Base-by-base conservation (phyloP, 805 yeast species). In the Monosporozyma yasuniensis region DNA sequence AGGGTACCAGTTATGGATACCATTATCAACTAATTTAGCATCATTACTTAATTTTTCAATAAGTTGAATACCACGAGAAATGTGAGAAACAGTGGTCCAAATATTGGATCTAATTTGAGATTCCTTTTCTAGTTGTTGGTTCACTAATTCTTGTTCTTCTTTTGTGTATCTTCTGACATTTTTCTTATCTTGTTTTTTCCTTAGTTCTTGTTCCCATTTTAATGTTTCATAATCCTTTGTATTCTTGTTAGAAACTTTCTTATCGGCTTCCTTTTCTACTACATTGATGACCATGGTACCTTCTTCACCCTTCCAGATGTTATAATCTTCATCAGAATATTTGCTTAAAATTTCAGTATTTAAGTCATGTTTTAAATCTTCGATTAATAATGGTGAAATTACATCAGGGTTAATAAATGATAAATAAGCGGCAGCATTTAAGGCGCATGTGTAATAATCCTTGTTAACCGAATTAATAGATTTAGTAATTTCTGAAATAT, bases 181-280 rank as follows among this genome's bases (percentile, higher is more conserved):
- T 56, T 54, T 76, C 48, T 74, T 73, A 1, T 84, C 81, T 35
- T 89, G 72, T 60, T 88, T 91, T 54, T 80, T 80, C 58, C 91
- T 79, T 30, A 93, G 76, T 47, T 78, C 77, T 56, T 83, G 89
- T 62, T 93, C 99, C 98, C 98, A 91, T 64, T 87, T 81, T 52
- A 78, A 70, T 2, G 90, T 84, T 58, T 84, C 95, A 58, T 87
- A 87, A 59, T 89, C 96, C 61, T 83, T 89, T 1, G 87, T 71
- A 62, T 87, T 87, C 63, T 85, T 87, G 61, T 79, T 79, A 12
- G 80, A 79, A 4, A 68, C 71, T 32, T 67, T 67, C 30, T 71
- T 69, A 12, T 70, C 67, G 60, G 72, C 76, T 49, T 68, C 69
- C 25, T 61, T 61, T 35, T 74, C 76, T 46, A 86, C 65, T 4